A percentile compares a stretch with the other conserved stretches of the same genome.
phyloP scores from a whole-genome alignment of 164 flowering plant species.

The Vitis rotundifolia region DNA sequence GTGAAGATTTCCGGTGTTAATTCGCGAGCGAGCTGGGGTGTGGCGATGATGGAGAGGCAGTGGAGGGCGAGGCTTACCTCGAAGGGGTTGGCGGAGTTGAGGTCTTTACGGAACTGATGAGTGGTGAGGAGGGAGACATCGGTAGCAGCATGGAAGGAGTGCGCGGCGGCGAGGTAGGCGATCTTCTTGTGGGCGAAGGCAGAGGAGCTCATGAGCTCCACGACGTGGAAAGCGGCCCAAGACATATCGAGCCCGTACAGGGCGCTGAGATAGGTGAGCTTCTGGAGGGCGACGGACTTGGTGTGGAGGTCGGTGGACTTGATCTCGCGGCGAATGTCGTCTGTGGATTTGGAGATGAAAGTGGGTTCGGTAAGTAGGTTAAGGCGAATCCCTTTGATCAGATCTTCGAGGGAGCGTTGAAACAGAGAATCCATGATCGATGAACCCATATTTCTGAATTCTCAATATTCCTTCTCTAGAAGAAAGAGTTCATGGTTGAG shows the following conservation, averaged over 20 bases:
- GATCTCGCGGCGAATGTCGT: constrained; percentile 80
- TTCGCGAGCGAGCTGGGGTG: constrained; percentile 70
- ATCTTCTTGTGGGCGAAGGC: constrained; percentile 58
- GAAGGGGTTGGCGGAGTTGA: constrained; percentile 44
- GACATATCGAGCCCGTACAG: constrained; percentile 67
- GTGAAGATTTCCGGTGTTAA: constrained; percentile 71
- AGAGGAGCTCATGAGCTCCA: constrained; percentile 70
- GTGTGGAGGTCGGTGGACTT: constrained; percentile 75
- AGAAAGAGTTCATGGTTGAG: too few species aligned
- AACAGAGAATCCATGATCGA: constrained; percentile 85
- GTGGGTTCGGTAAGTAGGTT: constrained; percentile 44
- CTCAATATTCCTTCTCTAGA: too few species aligned
- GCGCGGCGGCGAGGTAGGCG: constrained; percentile 76
- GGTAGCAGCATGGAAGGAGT: constrained; percentile 64
- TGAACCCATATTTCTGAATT: constrained; percentile 39
- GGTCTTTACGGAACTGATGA: constrained; percentile 85
- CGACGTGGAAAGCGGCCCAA: constrained; percentile 81
- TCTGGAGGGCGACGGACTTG: constrained; percentile 79
- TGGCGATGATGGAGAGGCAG: constrained; percentile 56
- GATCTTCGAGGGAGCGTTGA: constrained; percentile 78
- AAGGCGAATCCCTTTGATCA: constrained; percentile 78
- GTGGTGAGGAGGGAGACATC: constrained; percentile 77
- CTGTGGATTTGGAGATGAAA: constrained; percentile 64
- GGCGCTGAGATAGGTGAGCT: constrained; percentile 74
- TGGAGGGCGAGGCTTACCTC: constrained; percentile 77